Evolutionary conservation across 2,329 filamentous ascomycete species (phyloP), one percentile per base, ranked within the genome.

Genomic region (Xylaria sp.): DNA sequence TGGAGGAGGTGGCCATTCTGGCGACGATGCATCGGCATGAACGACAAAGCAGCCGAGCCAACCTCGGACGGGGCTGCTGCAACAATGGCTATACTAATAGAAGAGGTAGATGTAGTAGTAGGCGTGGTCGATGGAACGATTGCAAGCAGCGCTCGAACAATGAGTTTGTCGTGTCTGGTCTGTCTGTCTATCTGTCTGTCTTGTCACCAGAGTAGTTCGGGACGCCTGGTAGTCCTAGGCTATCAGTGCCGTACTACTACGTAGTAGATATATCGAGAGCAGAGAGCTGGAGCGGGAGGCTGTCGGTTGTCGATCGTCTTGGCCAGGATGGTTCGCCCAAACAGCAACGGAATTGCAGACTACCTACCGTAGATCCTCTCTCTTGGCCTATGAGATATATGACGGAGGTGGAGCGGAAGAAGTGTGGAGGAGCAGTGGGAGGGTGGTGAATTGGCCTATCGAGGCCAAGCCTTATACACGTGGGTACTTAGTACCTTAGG

Each of bases 1-100:
- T 80, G 79, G 72, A 79, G 80, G 69, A 84, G 67, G 57, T 70
- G 64, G 50, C 74, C 74, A 71, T 72, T 74, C 66, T 65, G 73
- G 66, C 68, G 65, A 58, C 67, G 73, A 77, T 73, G 65, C 71
- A 76, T 76, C 41, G 67, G 59, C 59, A 68, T 58, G 63, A 60
- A 37, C 51, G 51, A 66, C 65, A 60, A 63, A n/a, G 63, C 46
- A 32, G 48, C 41, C 25, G 50, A 23, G 41, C 60, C 37, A 50
- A 39, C 34, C 48, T 54, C 15, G 60, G 20, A 13, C n/a, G 60
- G 34, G 5, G 52, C 13, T 41, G 46, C 44, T 54, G 50, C 37
- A 32, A 23, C 55, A 39, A 57, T 25, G 15, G 48, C 18, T 13
- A 18, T 6, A 44, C 41, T 23, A 18, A 20, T 20, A 12, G n/a